Percentiles rank a stretch among this genome's conserved stretches.
Evolutionary conservation across 495 filamentous ascomycete genomes (phyloP).

Genomic region (Geopyxis carbonaria): DNA sequence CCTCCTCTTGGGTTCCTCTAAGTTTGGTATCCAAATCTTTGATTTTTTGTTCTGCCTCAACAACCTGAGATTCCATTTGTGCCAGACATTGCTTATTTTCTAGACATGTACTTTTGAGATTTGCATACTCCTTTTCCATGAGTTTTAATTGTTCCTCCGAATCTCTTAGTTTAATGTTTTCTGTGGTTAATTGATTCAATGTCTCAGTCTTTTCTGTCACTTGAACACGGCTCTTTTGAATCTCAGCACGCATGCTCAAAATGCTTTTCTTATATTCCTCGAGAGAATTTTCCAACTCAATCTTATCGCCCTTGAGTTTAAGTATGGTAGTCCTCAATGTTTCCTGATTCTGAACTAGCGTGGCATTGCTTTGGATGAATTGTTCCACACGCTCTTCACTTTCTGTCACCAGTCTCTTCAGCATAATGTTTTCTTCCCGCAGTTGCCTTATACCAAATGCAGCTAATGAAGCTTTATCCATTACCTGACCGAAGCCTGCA

Average conservation of each 20-base stretch:
- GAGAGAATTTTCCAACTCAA: neutral
- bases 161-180: slow-evolving; percentile 1
- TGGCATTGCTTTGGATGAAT: slow-evolving; percentile 8
- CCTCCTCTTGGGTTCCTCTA: slow-evolving; percentile 11
- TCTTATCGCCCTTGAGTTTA: slow-evolving; percentile 7
- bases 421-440: slow-evolving; percentile 9
- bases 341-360: slow-evolving; percentile 1
- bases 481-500: slow-evolving; percentile 14
- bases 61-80: neutral
- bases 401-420: slow-evolving; percentile 15
- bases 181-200: neutral
- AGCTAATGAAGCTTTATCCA: slow-evolving; percentile 19
- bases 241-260: slow-evolving; percentile 3
- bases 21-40: slow-evolving; percentile 2
- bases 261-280: slow-evolving; percentile 10
- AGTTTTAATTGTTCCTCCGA: slow-evolving; percentile 8
- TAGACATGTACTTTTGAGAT: slow-evolving; percentile 3
- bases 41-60: neutral
- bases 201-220: slow-evolving; percentile 5
- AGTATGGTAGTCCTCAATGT: neutral
- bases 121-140: slow-evolving; percentile 9
- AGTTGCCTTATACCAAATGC: slow-evolving; percentile 23
- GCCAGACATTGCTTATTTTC: neutral
- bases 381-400: slow-evolving; percentile 12
- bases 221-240: slow-evolving; percentile 5